Percentiles rank a stretch among this genome's conserved stretches.
Conservation (phyloP, 306 rosid species). For the Acacia crassicarpa region DNA sequence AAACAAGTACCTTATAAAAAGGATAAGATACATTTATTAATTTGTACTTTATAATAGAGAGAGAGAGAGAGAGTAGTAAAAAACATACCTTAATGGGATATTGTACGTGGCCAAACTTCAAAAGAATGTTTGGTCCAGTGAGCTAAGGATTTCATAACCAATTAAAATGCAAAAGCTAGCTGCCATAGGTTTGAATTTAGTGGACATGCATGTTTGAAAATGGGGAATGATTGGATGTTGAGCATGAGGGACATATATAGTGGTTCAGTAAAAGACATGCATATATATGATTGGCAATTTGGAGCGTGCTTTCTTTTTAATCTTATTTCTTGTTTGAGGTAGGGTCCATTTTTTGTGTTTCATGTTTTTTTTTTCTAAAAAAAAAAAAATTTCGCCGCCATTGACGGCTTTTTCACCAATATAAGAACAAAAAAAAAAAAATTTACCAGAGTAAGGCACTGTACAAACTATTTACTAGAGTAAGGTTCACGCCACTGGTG, state of each 20-base stretch:
- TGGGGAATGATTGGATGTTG: constrained; percentile 1
- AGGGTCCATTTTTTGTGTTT: not conserved
- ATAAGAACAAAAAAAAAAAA: no score
- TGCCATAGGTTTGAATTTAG: not conserved
- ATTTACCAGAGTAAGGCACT: no score
- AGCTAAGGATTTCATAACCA: not conserved
- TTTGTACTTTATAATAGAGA: no score
- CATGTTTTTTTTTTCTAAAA: not conserved
- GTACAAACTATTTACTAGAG: no score
- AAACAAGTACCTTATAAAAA: no score
- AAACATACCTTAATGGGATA: not conserved
- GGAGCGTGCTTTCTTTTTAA: not conserved
- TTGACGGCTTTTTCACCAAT: no score
- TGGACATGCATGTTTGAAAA: constrained; percentile 22
- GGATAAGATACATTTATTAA: no score
- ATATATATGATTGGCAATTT: not conserved
- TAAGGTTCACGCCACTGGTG: no score
- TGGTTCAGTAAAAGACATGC: not conserved
- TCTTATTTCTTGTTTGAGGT: not conserved
- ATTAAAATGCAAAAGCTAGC: not conserved
- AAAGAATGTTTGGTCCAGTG: not conserved
- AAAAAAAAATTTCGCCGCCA: not conserved
- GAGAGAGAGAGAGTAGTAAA: no score
- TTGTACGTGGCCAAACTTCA: not conserved
- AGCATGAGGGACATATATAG: constrained; percentile 1